Evolutionary conservation across 805 yeast genomes (phyloP), one percentile per base, ranked within the genome.

Genomic region (Wickerhamomyces silvicola): DNA sequence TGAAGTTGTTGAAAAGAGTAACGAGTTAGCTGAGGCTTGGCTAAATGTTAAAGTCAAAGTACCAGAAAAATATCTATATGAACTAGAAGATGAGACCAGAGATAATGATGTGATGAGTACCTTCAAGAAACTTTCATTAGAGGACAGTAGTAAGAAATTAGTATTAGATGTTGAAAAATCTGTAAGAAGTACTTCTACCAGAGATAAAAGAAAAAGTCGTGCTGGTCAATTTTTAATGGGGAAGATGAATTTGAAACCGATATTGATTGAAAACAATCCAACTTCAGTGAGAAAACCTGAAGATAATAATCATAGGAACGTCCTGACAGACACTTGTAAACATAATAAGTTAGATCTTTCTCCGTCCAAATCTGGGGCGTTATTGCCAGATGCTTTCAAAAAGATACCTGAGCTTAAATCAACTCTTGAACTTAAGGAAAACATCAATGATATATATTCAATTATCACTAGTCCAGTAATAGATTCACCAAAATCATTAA

Each of bases 241-340:
- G n/a, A 64, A 60, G 32, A 55, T 64, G 63, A 64, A 64, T 37
- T 48, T 64, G 15, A 55, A 54, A 29, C 66, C 70, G 1, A 52
- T 62, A 2, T 41, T 61, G 24, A 48, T 62, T 21, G 54, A 55
- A 19, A 53, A 52, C 9, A 50, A 60, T 20, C 59, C 62, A 36
- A 42, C 50, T 5, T 52, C 57, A 1, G 48, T 39, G 13, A 42
- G 30, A 31, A 52, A 50, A 26, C 42, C 43, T 5, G 41, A 41
- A 8, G 46, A 42, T 2, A 26, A 27, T 10, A 11, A 18, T 8
- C 27, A 23, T 11, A 32, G 20, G 12, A 28, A 31, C 16, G 33
- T 36, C 3, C 36, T 45, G 29, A 22, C 30, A 1, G 42, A 45
- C 9, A 41, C 42, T 24, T 22, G 28, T 1, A 45, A 27, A 21